Percentiles rank a stretch among this genome's conserved stretches.
Conservation (phyloP, 495 filamentous ascomycete species). For the Neurospora pannonica region DNA sequence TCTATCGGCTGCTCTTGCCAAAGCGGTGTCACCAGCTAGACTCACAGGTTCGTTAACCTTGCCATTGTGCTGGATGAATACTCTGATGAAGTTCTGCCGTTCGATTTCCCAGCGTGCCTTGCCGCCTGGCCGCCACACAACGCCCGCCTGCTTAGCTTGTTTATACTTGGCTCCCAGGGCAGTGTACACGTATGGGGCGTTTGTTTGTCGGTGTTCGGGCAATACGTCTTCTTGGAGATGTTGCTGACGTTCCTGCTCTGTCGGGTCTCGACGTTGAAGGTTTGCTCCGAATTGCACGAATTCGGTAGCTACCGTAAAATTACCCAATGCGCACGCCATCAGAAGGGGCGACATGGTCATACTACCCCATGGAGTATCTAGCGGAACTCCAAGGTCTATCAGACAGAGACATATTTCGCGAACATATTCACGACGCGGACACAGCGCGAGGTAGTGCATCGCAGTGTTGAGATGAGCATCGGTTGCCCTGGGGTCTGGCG, state of each 20-base stretch:
- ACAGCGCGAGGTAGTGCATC: conserved; percentile 3
- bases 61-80: neutral
- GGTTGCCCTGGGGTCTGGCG: neutral
- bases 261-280: neutral
- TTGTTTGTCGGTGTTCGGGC: neutral
- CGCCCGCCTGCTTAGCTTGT: neutral
- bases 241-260: neutral
- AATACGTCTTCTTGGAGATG: neutral
- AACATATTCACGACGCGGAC: neutral
- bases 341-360: neutral
- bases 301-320: neutral
- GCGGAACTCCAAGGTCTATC: neutral
- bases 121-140: neutral
- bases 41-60: neutral
- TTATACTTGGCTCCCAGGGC: neutral
- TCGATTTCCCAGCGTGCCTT: neutral
- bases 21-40: neutral
- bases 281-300: neutral
- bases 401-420: neutral
- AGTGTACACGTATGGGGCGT: neutral
- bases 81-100: neutral
- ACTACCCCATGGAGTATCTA: neutral
- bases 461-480: neutral
- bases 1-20: neutral
- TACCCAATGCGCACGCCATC: neutral